A percentile compares a stretch with the other conserved stretches of the same genome.
phyloP scores from a whole-genome alignment of 306 rosid species.

The Prunus campanulata region DNA sequence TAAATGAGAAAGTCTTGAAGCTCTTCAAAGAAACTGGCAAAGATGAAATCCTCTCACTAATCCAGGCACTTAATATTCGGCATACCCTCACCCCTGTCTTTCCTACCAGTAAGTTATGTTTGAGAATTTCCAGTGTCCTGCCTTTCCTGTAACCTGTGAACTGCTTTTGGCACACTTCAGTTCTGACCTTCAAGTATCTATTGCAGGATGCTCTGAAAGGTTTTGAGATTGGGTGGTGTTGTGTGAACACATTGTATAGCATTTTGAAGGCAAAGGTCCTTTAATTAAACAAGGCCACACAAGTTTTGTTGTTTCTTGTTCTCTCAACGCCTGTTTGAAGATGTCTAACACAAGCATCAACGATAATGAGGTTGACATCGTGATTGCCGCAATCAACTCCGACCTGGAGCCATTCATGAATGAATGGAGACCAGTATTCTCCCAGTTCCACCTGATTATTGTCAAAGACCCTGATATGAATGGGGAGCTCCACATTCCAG shows the following conservation, averaged over 20 bases:
- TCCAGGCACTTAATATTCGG: slow-evolving; percentile 71
- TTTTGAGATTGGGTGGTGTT: slow-evolving; percentile 37
- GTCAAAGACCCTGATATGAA: slow-evolving; percentile 83
- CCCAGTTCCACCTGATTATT: slow-evolving; percentile 78
- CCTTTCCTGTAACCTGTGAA: slow-evolving; percentile 4
- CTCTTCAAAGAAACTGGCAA: slow-evolving; percentile 77
- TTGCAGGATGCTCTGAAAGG: slow-evolving; percentile 84
- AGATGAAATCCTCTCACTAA: slow-evolving; percentile 79
- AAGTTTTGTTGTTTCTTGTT: slow-evolving; percentile 22
- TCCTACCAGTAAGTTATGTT: slow-evolving; percentile 81
- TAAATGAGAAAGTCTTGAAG: slow-evolving; percentile 82
- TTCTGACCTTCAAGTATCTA: slow-evolving; percentile 31
- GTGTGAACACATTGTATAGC: slow-evolving; percentile 9
- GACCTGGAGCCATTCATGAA: slow-evolving; percentile 69
- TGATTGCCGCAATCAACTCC: slow-evolving; percentile 73
- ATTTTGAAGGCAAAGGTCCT: slow-evolving; percentile 24
- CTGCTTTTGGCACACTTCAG: slow-evolving; percentile 3
- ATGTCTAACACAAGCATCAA: slow-evolving; percentile 61
- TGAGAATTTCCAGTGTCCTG: slow-evolving; percentile 7
- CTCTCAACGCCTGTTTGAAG: slow-evolving; percentile 28
- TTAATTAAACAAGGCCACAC: slow-evolving; percentile 21
- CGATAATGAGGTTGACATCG: slow-evolving; percentile 80
- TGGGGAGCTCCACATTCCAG: slow-evolving; percentile 67
- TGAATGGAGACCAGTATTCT: slow-evolving; percentile 74
- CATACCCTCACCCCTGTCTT: slow-evolving; percentile 71